phyloP scores from a whole-genome alignment of 192 early-diverging fungal genomes.

The Umbelopsis ramanniana region DNA sequence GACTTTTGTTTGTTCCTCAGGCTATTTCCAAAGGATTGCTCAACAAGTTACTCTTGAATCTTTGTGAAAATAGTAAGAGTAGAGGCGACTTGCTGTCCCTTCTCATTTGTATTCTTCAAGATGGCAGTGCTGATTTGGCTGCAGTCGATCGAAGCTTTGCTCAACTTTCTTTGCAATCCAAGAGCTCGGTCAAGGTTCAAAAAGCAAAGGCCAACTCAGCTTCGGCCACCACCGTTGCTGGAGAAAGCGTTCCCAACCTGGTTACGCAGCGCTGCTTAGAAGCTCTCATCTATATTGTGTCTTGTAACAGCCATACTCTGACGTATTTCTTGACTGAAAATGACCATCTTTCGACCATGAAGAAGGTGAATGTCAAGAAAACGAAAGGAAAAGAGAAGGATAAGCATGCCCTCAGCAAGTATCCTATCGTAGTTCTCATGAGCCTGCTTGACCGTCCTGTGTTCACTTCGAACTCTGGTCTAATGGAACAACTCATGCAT shows the following conservation, averaged over 20 bases:
- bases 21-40: slow-evolving; percentile 67
- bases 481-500: slow-evolving; percentile 91
- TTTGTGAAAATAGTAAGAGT: slow-evolving; percentile 90
- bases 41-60: slow-evolving; percentile 73
- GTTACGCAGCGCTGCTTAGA: slow-evolving; percentile 90
- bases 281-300: slow-evolving; percentile 77
- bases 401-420: slow-evolving; percentile 54
- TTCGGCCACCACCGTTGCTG: slow-evolving; percentile 30
- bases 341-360: slow-evolving; percentile 59
- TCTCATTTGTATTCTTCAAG: slow-evolving; percentile 83
- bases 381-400: slow-evolving; percentile 69
- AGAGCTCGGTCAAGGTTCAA: slow-evolving; percentile 39
- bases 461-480: slow-evolving; percentile 75
- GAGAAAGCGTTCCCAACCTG: slow-evolving; percentile 82
- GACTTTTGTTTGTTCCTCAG: slow-evolving; percentile 89
- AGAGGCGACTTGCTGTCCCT: slow-evolving; percentile 84
- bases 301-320: slow-evolving; percentile 75
- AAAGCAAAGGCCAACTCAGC: slow-evolving; percentile 29
- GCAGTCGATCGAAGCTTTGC: slow-evolving; percentile 79
- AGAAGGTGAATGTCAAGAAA: slow-evolving; percentile 62
- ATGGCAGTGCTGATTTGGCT: slow-evolving; percentile 77
- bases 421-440: slow-evolving; percentile 81
- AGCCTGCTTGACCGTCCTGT: slow-evolving; percentile 82
- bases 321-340: slow-evolving; percentile 80
- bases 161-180: slow-evolving; percentile 70